phyloP scores from a whole-genome alignment of 129 eudicot genomes.

The Flaveria sonorensis region DNA sequence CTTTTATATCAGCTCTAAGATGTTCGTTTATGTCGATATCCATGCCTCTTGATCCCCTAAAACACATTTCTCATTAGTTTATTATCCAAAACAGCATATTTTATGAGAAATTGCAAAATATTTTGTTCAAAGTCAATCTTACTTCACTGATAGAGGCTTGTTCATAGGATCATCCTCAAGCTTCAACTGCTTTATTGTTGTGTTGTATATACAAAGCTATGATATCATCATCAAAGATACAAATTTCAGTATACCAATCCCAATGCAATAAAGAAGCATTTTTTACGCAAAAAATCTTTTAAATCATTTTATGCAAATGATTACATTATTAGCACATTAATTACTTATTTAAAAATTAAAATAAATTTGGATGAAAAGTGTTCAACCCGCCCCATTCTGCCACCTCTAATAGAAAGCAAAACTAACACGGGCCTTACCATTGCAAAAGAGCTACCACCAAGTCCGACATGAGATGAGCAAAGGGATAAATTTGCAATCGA shows the following conservation, averaged over 20 bases:
- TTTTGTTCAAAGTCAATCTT: conserved; percentile 26
- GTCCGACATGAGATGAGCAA: conserved; percentile 30
- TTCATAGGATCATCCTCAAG: conserved; percentile 24
- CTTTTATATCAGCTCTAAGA: conserved; percentile 36
- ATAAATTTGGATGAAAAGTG: background rate
- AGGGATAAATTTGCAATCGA: conserved; percentile 43
- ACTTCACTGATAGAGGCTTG: conserved; percentile 28
- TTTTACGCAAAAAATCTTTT: background rate
- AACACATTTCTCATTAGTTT: conserved; percentile 9
- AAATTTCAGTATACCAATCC: conserved; percentile 26
- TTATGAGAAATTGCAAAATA: conserved; percentile 3
- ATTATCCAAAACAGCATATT: background rate
- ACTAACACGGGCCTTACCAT: conserved; percentile 30
- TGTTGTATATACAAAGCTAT: conserved; percentile 41
- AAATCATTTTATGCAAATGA: no score
- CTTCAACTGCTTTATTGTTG: conserved; percentile 42
- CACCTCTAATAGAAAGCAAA: background rate
- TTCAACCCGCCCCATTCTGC: background rate
- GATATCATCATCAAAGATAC: conserved; percentile 22
- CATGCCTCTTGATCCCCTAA: conserved; percentile 27
- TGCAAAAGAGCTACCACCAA: conserved; percentile 30
- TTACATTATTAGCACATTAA: no score
- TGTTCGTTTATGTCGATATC: conserved; percentile 26
- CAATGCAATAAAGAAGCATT: background rate
- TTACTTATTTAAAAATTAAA: background rate